These are phyloP conservation scores for Pichia sp. DNA, from an alignment of 1,139 yeast genomes.

Conservation along the genomic window DNA sequence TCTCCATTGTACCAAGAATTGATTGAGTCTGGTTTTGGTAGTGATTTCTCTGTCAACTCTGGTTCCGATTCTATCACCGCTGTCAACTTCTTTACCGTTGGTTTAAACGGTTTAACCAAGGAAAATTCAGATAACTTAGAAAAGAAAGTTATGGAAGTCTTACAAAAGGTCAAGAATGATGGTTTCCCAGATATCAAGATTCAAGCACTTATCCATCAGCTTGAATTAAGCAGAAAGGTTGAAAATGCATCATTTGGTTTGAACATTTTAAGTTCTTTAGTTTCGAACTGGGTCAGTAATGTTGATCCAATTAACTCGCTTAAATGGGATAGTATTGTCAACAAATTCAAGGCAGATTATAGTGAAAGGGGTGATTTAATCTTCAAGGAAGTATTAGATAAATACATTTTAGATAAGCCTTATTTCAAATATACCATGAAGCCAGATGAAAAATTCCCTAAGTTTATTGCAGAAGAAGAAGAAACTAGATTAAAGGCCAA, in stretches of 20 bases:
- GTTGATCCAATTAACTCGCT: conserved; percentile 67
- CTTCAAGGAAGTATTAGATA: conserved; percentile 55
- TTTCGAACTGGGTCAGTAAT: conserved; percentile 84
- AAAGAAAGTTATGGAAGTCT: conserved; percentile 42
- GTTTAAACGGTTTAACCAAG: conserved; percentile 71
- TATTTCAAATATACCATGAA: conserved; percentile 72
- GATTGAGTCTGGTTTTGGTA: conserved; percentile 81
- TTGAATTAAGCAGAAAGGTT: conserved; percentile 80
- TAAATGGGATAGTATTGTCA: conserved; percentile 61
- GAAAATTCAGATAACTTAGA: conserved; percentile 46
- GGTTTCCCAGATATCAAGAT: conserved; percentile 63
- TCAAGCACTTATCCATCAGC: conserved; percentile 83
- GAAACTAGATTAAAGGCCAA: conserved; percentile 45
- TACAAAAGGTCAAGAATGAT: conserved; percentile 43
- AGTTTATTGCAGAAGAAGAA: conserved; percentile 55
- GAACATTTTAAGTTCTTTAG: conserved; percentile 66
- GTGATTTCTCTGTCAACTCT: conserved; percentile 84
- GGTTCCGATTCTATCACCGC: conserved; percentile 88
- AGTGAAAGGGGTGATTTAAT: conserved; percentile 51
- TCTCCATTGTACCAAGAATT: conserved; percentile 84
- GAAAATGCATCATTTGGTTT: conserved; percentile 92
- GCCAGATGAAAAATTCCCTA: conserved; percentile 59
- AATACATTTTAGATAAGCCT: conserved; percentile 51
- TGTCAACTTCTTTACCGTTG: conserved; percentile 75
- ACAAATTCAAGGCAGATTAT: conserved; percentile 61